These are phyloP conservation scores for Aspergillus caelatus DNA, from an alignment of 2,329 filamentous ascomycete genomes.

Conservation along the genomic window DNA sequence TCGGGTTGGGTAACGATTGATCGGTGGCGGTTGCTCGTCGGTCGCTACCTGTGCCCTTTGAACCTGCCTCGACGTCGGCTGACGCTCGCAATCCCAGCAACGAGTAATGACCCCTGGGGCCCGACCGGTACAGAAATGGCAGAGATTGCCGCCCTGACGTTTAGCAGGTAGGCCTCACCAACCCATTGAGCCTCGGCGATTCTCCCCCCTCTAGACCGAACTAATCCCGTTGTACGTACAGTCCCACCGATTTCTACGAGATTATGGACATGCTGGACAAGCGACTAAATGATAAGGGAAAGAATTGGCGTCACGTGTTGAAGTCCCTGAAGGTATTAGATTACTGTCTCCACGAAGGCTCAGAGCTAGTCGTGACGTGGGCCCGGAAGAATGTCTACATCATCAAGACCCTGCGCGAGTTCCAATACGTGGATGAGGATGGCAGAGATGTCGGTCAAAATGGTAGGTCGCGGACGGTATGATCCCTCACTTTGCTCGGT, in stretches of 20 bases:
- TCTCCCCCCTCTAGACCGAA: background rate
- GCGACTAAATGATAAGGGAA: conserved; percentile 96
- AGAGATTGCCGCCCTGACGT: conserved; percentile 97
- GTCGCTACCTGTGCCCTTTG: background rate
- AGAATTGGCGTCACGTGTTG: conserved; percentile 98
- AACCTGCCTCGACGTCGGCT: conserved; percentile 10
- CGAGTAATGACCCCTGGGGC: conserved; percentile 98
- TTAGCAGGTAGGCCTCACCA: conserved; percentile 76
- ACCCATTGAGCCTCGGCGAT: conserved; percentile 2
- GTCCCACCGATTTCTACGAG: conserved; percentile 96
- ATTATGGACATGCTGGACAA: conserved; percentile 99
- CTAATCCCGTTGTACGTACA: conserved; percentile 39
- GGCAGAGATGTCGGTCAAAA: conserved; percentile 94
- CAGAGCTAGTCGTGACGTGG: conserved; percentile 95
- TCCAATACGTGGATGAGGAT: conserved; percentile 95
- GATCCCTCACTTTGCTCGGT: background rate
- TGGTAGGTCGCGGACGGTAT: conserved; percentile 60
- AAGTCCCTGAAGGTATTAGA: conserved; percentile 98
- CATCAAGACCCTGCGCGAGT: conserved; percentile 97
- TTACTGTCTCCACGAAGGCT: conserved; percentile 96
- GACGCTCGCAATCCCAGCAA: conserved; percentile 63
- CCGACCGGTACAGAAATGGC: conserved; percentile 98
- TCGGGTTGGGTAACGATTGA: conserved; percentile 5
- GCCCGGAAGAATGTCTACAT: conserved; percentile 97
- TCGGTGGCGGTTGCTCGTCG: conserved; percentile 3